A percentile compares a stretch with the other conserved stretches of the same genome.
Conservation (phyloP, 345 rosid species). For the Syzygium aromaticum region DNA sequence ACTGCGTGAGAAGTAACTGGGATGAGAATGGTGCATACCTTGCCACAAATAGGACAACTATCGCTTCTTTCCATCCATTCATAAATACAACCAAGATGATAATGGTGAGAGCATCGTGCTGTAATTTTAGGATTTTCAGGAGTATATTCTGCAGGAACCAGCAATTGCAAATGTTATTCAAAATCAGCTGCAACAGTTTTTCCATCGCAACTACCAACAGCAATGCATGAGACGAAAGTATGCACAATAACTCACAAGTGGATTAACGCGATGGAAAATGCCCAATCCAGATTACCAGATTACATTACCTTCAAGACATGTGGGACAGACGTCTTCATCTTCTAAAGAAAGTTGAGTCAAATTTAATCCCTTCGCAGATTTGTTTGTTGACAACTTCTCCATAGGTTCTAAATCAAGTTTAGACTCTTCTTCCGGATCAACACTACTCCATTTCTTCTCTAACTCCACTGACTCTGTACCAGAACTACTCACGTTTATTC, state of each 20-base stretch:
- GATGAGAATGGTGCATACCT: slow-evolving; percentile 19
- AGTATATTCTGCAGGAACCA: slow-evolving; percentile 46
- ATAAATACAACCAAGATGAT: slow-evolving; percentile 67
- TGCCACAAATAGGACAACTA: slow-evolving; percentile 66
- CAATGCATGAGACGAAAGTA: neutral
- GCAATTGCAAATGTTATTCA: neutral
- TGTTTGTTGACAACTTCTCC: slow-evolving; percentile 23
- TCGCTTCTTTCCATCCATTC: slow-evolving; percentile 83
- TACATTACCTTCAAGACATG: slow-evolving; percentile 58
- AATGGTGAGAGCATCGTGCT: slow-evolving; percentile 53
- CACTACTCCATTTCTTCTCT: slow-evolving; percentile 36
- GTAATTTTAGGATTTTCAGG: slow-evolving; percentile 55
- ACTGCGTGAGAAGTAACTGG: neutral
- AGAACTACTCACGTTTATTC: slow-evolving; percentile 41
- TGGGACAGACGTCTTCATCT: slow-evolving; percentile 66
- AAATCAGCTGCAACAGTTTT: neutral
- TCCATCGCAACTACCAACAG: neutral
- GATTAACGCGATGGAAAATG: neutral
- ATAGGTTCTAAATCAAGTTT: slow-evolving; percentile 26
- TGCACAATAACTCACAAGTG: neutral
- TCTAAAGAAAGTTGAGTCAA: slow-evolving; percentile 27
- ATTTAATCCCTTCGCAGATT: slow-evolving; percentile 17
- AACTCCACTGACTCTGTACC: slow-evolving; percentile 29
- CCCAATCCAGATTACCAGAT: neutral
- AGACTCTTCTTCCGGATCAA: slow-evolving; percentile 29